Conservation (phyloP, 345 rosid species). For the Mangifera indica region DNA sequence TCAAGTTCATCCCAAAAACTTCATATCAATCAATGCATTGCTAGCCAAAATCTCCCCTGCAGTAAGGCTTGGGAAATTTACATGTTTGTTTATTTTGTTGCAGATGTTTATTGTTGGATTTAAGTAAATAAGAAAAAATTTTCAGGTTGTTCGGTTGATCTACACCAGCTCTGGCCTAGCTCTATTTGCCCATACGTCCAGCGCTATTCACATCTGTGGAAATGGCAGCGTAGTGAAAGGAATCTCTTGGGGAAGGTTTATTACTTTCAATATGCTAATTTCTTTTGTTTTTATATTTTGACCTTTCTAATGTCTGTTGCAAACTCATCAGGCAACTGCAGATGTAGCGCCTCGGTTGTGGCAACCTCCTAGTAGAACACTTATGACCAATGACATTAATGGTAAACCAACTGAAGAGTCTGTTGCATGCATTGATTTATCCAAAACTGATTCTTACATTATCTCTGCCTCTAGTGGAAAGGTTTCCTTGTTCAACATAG, state of each 20-base stretch:
- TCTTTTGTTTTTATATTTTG: not conserved
- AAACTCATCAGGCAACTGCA: conserved; percentile 60
- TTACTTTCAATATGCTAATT: conserved; percentile 10
- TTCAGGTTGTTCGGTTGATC: conserved; percentile 54
- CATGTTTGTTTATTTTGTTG: not conserved
- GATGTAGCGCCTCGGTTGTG: conserved; percentile 56
- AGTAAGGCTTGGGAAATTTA: not conserved
- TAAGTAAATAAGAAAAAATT: not conserved
- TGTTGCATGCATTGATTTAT: conserved; percentile 79
- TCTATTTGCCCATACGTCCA: conserved; percentile 52
- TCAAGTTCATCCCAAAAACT: no score
- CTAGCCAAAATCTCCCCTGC: not conserved
- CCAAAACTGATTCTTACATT: conserved; percentile 83
- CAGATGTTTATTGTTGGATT: not conserved
- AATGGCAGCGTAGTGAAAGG: conserved; percentile 62
- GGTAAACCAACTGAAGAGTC: conserved; percentile 62
- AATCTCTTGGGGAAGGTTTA: conserved; percentile 57
- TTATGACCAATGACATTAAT: conserved; percentile 69
- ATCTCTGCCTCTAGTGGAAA: conserved; percentile 92
- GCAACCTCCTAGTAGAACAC: conserved; percentile 77
- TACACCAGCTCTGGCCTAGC: conserved; percentile 63
- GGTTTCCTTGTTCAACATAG: conserved; percentile 81
- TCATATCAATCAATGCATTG: no score
- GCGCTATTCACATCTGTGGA: conserved; percentile 72
- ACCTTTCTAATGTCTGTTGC: conserved; percentile 13